Conservation (phyloP, 208 protist species). For the Polymyxa betae region DNA sequence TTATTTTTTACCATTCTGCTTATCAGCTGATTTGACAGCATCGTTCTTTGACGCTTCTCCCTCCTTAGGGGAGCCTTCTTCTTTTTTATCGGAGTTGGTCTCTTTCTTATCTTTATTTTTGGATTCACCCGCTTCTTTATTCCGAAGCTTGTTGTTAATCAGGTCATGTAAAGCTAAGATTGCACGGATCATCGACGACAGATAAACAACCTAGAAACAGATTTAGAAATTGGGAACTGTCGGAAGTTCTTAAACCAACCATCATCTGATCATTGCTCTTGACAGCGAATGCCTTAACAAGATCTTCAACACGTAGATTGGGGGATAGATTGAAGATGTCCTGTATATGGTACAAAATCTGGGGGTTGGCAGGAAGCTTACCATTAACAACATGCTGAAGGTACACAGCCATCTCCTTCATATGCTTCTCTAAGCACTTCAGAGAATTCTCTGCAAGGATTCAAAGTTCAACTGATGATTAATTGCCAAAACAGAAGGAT, state of each 20-base stretch:
- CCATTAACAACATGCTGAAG: constrained; percentile 75
- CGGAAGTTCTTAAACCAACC: neutral
- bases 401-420: constrained; percentile 86
- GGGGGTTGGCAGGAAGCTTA: constrained; percentile 82
- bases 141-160: constrained; percentile 85
- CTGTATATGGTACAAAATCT: constrained; percentile 83
- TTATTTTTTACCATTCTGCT: too few relatives aligned
- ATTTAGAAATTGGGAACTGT: neutral
- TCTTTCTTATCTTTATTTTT: constrained; percentile 48
- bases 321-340: constrained; percentile 90
- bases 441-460: constrained; percentile 81
- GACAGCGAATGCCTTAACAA: constrained; percentile 73
- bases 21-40: too few relatives aligned
- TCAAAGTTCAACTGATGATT: neutral
- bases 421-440: constrained; percentile 82
- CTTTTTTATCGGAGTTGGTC: too few relatives aligned
- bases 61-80: too few relatives aligned
- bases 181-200: constrained; percentile 82
- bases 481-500: neutral
- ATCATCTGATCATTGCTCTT: constrained; percentile 71
- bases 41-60: too few relatives aligned
- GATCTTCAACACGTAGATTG: constrained; percentile 77
- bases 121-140: constrained; percentile 57
- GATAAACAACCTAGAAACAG: constrained; percentile 80
- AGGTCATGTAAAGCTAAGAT: constrained; percentile 87